phyloP scores from a whole-genome alignment of 2,329 filamentous ascomycete genomes.

The Colletotrichum sp. region DNA sequence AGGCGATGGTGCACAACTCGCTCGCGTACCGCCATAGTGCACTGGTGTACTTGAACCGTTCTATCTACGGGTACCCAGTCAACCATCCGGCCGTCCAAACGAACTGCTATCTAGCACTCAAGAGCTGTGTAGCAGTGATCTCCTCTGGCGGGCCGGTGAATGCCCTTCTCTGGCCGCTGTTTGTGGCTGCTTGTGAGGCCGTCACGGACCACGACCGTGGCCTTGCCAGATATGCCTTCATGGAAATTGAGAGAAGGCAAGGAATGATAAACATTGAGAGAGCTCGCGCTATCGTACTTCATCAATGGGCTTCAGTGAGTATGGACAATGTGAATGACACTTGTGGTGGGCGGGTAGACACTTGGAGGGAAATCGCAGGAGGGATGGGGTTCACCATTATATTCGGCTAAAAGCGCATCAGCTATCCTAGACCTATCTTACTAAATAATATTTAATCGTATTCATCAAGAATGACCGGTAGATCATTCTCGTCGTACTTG shows the following conservation, averaged over 20 bases:
- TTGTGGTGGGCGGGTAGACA: neutral
- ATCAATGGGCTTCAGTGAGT: constrained; percentile 55
- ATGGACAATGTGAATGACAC: constrained; percentile 44
- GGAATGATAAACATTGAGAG: constrained; percentile 69
- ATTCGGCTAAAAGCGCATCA: neutral
- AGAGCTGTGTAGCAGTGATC: constrained; percentile 60
- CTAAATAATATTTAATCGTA: neutral
- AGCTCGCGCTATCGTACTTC: constrained; percentile 63
- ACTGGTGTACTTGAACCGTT: constrained; percentile 61
- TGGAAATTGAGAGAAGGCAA: constrained; percentile 58
- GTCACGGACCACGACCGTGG: constrained; percentile 52
- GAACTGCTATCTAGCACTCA: constrained; percentile 53
- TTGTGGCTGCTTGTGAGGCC: constrained; percentile 67
- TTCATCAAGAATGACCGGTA: neutral
- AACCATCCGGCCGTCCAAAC: constrained; percentile 55
- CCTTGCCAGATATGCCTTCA: constrained; percentile 56
- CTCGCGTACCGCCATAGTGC: constrained; percentile 63
- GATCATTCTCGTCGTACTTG: neutral
- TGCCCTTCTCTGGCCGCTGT: constrained; percentile 68
- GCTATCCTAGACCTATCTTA: neutral
- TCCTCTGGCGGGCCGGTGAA: constrained; percentile 45
- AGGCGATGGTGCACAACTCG: constrained; percentile 61
- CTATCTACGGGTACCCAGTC: constrained; percentile 52
- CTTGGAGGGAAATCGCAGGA: neutral
- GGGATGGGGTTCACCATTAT: neutral